Evolutionary conservation across 306 rosid genomes (phyloP).

Genomic region (Medicago ruthenica): DNA sequence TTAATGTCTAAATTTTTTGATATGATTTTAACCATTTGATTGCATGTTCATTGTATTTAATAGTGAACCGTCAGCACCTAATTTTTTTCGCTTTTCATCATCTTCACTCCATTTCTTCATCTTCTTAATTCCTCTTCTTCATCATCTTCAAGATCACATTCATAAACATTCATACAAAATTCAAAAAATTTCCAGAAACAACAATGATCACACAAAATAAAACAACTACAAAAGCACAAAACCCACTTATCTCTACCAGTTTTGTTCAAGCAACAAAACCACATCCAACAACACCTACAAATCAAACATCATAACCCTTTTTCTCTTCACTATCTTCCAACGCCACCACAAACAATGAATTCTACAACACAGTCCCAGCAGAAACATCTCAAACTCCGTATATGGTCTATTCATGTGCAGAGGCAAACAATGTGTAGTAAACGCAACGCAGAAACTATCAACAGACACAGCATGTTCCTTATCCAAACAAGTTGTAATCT

Average conservation of each 20-base stretch:
- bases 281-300: background rate
- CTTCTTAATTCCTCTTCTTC: too few species aligned
- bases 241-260: background rate
- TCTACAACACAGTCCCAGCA: background rate
- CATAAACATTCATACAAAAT: too few species aligned
- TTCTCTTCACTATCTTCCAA: background rate
- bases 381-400: background rate
- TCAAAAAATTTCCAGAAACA: too few species aligned
- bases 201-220: too few species aligned
- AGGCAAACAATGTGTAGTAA: background rate
- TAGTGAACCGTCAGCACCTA: too few species aligned
- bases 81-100: too few species aligned
- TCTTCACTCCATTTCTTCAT: too few species aligned
- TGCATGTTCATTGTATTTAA: too few species aligned
- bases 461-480: background rate
- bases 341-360: background rate
- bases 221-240: conserved; percentile 8
- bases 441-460: conserved; percentile 1
- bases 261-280: background rate
- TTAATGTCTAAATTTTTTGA: too few species aligned
- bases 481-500: background rate
- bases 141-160: too few species aligned
- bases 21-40: too few species aligned
- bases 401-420: conserved; percentile 5
- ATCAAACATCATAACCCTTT: background rate